Percentiles rank a stretch among this genome's conserved stretches.
Evolutionary conservation across 2,329 filamentous ascomycete species (phyloP).

Genomic region (Penicillium decumbens): DNA sequence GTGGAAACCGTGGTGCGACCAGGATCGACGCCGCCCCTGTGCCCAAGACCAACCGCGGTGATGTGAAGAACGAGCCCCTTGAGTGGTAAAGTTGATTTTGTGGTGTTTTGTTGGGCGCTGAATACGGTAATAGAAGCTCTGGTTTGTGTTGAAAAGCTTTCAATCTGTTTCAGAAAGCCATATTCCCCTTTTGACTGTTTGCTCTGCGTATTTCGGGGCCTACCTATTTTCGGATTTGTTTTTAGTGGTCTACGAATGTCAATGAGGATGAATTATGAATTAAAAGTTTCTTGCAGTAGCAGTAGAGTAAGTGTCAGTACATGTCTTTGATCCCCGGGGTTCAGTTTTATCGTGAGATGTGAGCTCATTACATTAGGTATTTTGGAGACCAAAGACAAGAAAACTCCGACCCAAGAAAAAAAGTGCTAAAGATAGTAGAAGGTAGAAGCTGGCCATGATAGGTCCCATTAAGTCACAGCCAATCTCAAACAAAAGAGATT

Average conservation of each 20-base stretch:
- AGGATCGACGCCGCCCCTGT: conserved; percentile 65
- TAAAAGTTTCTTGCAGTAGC: background rate
- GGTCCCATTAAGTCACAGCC: background rate
- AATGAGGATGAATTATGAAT: conserved; percentile 27
- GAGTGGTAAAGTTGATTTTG: conserved; percentile 63
- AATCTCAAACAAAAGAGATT: background rate
- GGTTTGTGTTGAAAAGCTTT: conserved; percentile 6
- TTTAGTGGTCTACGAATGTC: conserved; percentile 17
- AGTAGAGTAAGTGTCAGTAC: background rate
- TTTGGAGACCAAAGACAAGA: background rate
- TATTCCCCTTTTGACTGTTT: conserved; percentile 19
- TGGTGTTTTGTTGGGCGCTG: conserved; percentile 7
- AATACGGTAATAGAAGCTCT: conserved; percentile 9
- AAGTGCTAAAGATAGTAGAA: background rate
- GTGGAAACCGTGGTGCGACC: conserved; percentile 52
- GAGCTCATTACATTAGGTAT: conserved; percentile 9
- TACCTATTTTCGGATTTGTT: conserved; percentile 7
- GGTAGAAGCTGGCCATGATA: background rate
- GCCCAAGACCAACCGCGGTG: conserved; percentile 82
- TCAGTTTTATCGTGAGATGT: background rate
- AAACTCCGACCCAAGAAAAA: background rate
- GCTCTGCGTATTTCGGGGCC: conserved; percentile 11
- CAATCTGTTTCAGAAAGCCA: conserved; percentile 13
- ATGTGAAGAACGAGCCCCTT: conserved; percentile 76
- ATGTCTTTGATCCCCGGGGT: background rate